Evolutionary conservation across 371 early-diverging fungal genomes (phyloP).

Genomic region (Lichtheimia ramosa): DNA sequence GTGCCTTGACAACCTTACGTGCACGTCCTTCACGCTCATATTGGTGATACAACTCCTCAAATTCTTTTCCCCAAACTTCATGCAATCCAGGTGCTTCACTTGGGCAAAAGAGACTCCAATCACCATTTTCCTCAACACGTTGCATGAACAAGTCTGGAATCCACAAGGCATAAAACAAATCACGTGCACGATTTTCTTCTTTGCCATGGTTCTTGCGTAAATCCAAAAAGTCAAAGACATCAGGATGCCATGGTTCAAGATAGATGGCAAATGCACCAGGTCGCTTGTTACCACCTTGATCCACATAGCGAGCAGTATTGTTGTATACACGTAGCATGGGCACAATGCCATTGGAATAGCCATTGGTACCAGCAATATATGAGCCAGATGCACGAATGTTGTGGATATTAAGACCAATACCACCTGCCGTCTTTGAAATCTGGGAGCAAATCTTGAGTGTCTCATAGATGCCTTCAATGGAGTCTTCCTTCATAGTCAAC

Average conservation of each 20-base stretch:
- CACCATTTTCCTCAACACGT: slow-evolving; percentile 92
- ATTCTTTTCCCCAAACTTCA: slow-evolving; percentile 96
- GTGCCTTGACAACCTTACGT: slow-evolving; percentile 90
- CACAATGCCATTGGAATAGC: slow-evolving; percentile 96
- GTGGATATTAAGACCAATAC: slow-evolving; percentile 97
- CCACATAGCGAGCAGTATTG: slow-evolving; percentile 98
- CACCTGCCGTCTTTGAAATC: slow-evolving; percentile 99
- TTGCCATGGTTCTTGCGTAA: slow-evolving; percentile 99
- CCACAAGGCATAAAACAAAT: slow-evolving; percentile 98
- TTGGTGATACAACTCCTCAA: slow-evolving; percentile 85
- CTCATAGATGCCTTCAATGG: slow-evolving; percentile 98
- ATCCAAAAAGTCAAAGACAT: slow-evolving; percentile 98
- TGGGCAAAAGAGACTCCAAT: slow-evolving; percentile 98
- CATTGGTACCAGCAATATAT: slow-evolving; percentile 98
- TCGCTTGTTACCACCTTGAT: slow-evolving; percentile 99
- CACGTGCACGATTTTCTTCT: slow-evolving; percentile 97
- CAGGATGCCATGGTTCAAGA: slow-evolving; percentile 99
- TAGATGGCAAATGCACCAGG: slow-evolving; percentile 99
- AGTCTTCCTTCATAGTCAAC: slow-evolving; percentile 93
- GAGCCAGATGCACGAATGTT: slow-evolving; percentile 95
- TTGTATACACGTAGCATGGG: slow-evolving; percentile 99
- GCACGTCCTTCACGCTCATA: slow-evolving; percentile 92
- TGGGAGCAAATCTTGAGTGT: slow-evolving; percentile 96
- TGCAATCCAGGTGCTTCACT: slow-evolving; percentile 93
- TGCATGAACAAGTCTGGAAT: slow-evolving; percentile 99